A percentile compares a stretch with the other conserved stretches of the same genome.
phyloP scores from a whole-genome alignment of 1,139 yeast species.

The Schwanniomyces etchellsii region DNA sequence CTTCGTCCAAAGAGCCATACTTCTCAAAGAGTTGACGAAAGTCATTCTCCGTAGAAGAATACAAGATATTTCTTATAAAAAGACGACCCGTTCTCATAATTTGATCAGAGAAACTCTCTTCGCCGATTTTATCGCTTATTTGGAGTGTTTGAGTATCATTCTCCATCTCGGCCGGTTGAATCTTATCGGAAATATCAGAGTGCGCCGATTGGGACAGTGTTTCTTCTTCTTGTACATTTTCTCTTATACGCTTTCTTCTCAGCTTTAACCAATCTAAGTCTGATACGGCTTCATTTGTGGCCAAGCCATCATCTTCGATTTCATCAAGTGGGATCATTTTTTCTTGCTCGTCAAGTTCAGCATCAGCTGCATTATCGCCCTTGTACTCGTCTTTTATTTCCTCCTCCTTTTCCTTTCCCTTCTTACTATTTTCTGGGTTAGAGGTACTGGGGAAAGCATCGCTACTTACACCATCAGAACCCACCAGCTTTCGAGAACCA shows the following conservation, averaged over 20 bases:
- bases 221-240: slow-evolving; percentile 25
- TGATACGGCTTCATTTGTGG: slow-evolving; percentile 52
- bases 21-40: slow-evolving; percentile 51
- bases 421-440: background rate
- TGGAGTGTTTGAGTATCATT: slow-evolving; percentile 6
- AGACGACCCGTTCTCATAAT: slow-evolving; percentile 76
- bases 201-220: slow-evolving; percentile 5
- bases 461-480: slow-evolving; percentile 50
- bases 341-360: slow-evolving; percentile 9
- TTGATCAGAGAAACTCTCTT: slow-evolving; percentile 20
- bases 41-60: slow-evolving; percentile 76
- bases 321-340: slow-evolving; percentile 1
- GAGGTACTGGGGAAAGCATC: no score
- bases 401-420: no score
- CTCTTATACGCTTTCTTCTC: slow-evolving; percentile 70
- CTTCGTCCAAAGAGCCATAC: slow-evolving; percentile 66
- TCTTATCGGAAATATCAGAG: background rate
- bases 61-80: slow-evolving; percentile 81
- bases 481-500: no score
- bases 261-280: slow-evolving; percentile 88
- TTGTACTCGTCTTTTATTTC: slow-evolving; percentile 35
- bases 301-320: slow-evolving; percentile 18
- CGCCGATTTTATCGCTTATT: slow-evolving; percentile 9
- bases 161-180: slow-evolving; percentile 5
- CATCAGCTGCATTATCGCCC: slow-evolving; percentile 5